A percentile compares a stretch with the other conserved stretches of the same genome.
phyloP scores from a whole-genome alignment of 306 rosid species.

The Cucurbita argyrosperma region DNA sequence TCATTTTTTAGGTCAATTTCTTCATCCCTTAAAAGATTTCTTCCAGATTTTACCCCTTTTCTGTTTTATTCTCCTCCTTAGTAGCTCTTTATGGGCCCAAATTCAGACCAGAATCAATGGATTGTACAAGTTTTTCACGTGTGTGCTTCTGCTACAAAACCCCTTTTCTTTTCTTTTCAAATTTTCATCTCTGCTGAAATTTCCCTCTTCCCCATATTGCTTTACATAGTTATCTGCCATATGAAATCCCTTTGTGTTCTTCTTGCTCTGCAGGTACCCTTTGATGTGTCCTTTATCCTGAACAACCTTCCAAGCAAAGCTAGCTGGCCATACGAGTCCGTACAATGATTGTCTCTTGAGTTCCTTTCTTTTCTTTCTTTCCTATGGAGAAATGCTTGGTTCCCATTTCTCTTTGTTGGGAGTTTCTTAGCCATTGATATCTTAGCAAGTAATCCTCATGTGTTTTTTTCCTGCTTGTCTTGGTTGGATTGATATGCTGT shows the following conservation, averaged over 20 bases:
- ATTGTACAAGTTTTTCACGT: constrained; percentile 20
- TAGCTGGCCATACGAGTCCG: constrained; percentile 32
- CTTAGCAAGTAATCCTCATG: neutral
- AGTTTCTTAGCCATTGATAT: neutral
- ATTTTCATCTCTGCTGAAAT: neutral
- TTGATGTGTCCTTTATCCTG: constrained; percentile 37
- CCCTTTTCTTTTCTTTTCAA: neutral
- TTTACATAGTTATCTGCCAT: constrained; percentile 10
- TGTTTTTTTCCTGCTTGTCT: neutral
- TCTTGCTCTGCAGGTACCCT: constrained; percentile 17
- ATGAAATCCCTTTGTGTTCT: constrained; percentile 15
- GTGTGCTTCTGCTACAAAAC: constrained; percentile 15
- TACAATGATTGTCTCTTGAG: constrained; percentile 8
- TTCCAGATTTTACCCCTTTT: neutral
- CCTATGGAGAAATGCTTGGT: neutral
- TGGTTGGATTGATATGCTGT: neutral
- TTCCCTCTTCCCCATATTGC: constrained; percentile 1
- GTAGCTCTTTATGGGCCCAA: constrained; percentile 26
- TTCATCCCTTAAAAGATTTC: neutral
- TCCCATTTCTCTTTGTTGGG: constrained; percentile 5
- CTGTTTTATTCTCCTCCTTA: constrained; percentile 8
- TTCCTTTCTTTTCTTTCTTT: neutral
- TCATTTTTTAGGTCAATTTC: neutral
- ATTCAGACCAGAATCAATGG: constrained; percentile 27
- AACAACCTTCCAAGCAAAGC: constrained; percentile 44